Evolutionary conservation across 2,329 filamentous ascomycete species (phyloP).

Genomic region (Cladosporium colombiae): DNA sequence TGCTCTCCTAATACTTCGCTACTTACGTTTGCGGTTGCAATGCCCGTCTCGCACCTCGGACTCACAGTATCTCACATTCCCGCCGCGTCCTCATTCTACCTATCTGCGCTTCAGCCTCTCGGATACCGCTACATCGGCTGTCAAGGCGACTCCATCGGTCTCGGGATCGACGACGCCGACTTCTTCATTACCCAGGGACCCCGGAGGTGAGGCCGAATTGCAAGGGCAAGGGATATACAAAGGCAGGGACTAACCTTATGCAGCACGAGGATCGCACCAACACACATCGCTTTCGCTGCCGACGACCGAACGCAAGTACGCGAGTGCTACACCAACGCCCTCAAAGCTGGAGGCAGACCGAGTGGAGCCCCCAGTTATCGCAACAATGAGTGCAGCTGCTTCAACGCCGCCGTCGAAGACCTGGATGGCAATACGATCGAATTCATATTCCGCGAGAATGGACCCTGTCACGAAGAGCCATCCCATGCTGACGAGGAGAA

Average conservation of each 20-base stretch:
- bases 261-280: conserved; percentile 34
- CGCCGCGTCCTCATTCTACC: conserved; percentile 79
- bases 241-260: conserved; percentile 1
- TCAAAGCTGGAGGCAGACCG: conserved; percentile 64
- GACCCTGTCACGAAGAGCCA: not conserved
- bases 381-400: conserved; percentile 56
- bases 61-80: conserved; percentile 75
- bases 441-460: conserved; percentile 61
- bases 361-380: conserved; percentile 58
- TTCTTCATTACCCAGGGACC: conserved; percentile 66
- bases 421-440: conserved; percentile 84
- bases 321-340: conserved; percentile 69
- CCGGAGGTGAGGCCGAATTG: conserved; percentile 50
- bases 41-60: conserved; percentile 65
- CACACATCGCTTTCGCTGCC: conserved; percentile 62
- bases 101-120: conserved; percentile 74
- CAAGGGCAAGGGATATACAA: not conserved
- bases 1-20: not conserved
- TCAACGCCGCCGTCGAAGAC: conserved; percentile 69
- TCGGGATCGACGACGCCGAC: conserved; percentile 61
- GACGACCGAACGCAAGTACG: conserved; percentile 65
- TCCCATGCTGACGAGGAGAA: conserved; percentile 5
- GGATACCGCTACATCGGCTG: conserved; percentile 71
- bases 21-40: conserved; percentile 33
- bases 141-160: conserved; percentile 61